Conservation (phyloP, 2,329 filamentous ascomycete genomes). For the Sporothrix protearum region DNA sequence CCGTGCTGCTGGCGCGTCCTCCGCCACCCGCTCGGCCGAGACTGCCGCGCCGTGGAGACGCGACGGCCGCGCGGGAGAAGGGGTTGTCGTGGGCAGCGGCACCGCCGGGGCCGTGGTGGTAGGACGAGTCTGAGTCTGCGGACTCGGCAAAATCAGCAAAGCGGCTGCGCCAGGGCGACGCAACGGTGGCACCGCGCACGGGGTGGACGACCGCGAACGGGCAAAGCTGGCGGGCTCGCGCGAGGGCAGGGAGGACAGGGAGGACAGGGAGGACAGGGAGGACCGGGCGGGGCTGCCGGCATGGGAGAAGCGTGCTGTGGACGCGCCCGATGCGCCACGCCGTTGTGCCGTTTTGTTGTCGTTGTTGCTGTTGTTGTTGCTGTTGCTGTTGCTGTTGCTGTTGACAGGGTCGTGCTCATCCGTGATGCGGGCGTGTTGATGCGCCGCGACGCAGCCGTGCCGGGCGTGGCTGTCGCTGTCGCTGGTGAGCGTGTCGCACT, state of each 20-base stretch:
- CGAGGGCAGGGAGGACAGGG: conserved; percentile 36
- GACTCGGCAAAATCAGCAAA: too few species aligned
- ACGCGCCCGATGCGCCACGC: neutral
- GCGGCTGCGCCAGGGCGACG: neutral
- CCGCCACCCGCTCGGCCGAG: conserved; percentile 11
- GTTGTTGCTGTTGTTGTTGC: too few species aligned
- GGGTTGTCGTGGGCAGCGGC: conserved; percentile 25
- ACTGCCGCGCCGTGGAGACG: conserved; percentile 20
- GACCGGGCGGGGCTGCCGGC: conserved; percentile 44
- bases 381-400: conserved; percentile 16
- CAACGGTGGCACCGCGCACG: conserved; percentile 28
- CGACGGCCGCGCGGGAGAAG: conserved; percentile 19
- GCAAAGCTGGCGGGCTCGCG: conserved; percentile 54
- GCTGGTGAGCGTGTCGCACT: neutral
- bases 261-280: too few species aligned
- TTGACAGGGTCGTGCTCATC: conserved; percentile 28
- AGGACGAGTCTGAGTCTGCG: too few species aligned
- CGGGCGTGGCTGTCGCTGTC: conserved; percentile 29
- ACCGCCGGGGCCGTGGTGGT: conserved; percentile 29
- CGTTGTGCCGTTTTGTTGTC: conserved; percentile 26
- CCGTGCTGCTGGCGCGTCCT: neutral
- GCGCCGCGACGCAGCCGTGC: conserved; percentile 40
- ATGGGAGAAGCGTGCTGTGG: conserved; percentile 42
- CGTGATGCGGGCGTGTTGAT: conserved; percentile 45
- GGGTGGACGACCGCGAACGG: conserved; percentile 44